Conservation (phyloP, 2,329 filamentous ascomycete genomes). For the Xylariaceae sp. region DNA sequence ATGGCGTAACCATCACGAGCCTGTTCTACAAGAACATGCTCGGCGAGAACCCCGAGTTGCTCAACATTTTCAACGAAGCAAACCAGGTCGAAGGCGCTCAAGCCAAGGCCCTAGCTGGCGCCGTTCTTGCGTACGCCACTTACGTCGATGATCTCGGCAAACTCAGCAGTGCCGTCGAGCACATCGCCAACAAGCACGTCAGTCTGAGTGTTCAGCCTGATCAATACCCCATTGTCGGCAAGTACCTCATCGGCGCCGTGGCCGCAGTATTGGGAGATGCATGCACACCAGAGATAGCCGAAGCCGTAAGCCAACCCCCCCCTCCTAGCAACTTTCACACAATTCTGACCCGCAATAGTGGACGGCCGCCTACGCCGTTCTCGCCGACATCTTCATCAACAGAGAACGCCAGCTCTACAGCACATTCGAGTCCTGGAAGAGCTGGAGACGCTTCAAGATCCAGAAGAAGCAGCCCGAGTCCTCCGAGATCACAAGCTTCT, state of each 20-base stretch:
- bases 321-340: background rate
- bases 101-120: slow-evolving; percentile 60
- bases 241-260: slow-evolving; percentile 63
- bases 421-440: slow-evolving; percentile 37
- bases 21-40: slow-evolving; percentile 69
- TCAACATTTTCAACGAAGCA: slow-evolving; percentile 65
- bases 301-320: slow-evolving; percentile 39
- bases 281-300: slow-evolving; percentile 59
- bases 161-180: slow-evolving; percentile 53
- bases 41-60: slow-evolving; percentile 56
- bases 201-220: slow-evolving; percentile 64
- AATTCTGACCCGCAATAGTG: slow-evolving; percentile 38
- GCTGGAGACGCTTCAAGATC: slow-evolving; percentile 52
- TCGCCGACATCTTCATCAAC: slow-evolving; percentile 65
- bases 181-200: slow-evolving; percentile 72
- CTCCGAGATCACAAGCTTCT: slow-evolving; percentile 59
- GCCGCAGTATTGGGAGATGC: slow-evolving; percentile 61
- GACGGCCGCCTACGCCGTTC: slow-evolving; percentile 64
- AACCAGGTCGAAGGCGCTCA: slow-evolving; percentile 66
- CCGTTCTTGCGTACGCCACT: slow-evolving; percentile 66
- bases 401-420: slow-evolving; percentile 60
- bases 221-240: slow-evolving; percentile 66
- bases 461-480: slow-evolving; percentile 57
- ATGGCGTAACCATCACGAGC: slow-evolving; percentile 65
- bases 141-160: slow-evolving; percentile 65